Evolutionary conservation across 352 stramenopile genomes (phyloP).

Genomic region (Hyaloperonospora arabidopsidis): DNA sequence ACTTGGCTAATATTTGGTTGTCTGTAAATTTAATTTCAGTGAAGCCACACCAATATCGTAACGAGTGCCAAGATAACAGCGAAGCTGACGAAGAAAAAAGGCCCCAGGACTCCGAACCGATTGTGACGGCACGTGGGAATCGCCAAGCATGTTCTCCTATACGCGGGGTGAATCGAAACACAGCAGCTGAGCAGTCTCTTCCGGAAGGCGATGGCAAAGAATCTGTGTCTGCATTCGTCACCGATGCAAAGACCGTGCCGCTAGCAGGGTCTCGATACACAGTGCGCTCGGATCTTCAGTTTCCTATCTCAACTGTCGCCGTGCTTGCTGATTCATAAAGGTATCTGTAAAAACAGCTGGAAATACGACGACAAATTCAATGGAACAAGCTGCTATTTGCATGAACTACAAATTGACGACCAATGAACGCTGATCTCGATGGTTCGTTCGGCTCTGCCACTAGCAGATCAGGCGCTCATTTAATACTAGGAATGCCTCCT

Average conservation of each 20-base stretch:
- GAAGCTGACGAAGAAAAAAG: conserved; percentile 4
- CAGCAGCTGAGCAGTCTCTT: conserved; percentile 1
- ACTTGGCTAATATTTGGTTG: background rate
- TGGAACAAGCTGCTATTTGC: background rate
- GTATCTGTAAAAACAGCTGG: background rate
- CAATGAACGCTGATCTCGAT: background rate
- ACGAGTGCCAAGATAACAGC: conserved; percentile 4
- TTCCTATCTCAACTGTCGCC: conserved; percentile 72
- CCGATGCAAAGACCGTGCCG: background rate
- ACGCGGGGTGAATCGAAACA: conserved; percentile 4
- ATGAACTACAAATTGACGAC: background rate
- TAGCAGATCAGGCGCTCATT: too few relatives aligned
- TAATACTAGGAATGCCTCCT: too few relatives aligned
- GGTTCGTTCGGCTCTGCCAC: too few relatives aligned
- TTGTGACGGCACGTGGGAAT: background rate
- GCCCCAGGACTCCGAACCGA: background rate
- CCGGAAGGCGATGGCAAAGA: conserved; percentile 5
- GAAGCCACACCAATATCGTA: conserved; percentile 18
- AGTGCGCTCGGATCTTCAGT: conserved; percentile 48
- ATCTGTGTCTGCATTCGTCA: conserved; percentile 2
- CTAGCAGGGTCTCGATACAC: conserved; percentile 38
- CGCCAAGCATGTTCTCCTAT: background rate
- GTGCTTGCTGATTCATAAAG: conserved; percentile 47
- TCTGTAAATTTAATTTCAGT: conserved; percentile 17
- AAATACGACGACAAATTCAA: too few relatives aligned